phyloP scores from a whole-genome alignment of 257 asterid genomes.

The Asclepias syriaca region DNA sequence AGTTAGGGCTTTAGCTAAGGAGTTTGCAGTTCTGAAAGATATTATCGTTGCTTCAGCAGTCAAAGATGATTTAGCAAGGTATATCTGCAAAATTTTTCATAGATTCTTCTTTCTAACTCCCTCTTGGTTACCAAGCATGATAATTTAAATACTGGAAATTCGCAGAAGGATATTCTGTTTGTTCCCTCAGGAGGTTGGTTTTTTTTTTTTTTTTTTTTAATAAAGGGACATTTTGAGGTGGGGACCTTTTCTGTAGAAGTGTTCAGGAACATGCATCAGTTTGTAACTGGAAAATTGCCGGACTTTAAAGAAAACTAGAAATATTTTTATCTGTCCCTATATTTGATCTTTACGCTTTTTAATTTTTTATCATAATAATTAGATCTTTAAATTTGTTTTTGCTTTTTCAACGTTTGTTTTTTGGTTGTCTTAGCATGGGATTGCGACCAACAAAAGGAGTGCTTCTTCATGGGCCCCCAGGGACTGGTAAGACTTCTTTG shows the following conservation, averaged over 20 bases:
- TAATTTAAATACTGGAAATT: not conserved
- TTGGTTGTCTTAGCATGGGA: conserved; percentile 56
- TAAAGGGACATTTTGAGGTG: no score
- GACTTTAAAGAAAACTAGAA: not conserved
- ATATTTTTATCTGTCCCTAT: not conserved
- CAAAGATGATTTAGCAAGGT: conserved; percentile 68
- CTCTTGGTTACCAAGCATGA: not conserved
- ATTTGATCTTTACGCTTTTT: no score
- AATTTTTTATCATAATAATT: not conserved
- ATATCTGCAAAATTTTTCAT: conserved; percentile 8
- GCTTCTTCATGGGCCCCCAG: conserved; percentile 97
- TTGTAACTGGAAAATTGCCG: not conserved
- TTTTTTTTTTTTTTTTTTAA: not conserved
- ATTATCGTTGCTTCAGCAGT: conserved; percentile 66
- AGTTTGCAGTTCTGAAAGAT: conserved; percentile 60
- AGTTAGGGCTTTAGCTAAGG: conserved; percentile 74
- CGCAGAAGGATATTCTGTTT: not conserved
- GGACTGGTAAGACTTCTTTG: conserved; percentile 94
- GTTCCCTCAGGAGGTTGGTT: not conserved
- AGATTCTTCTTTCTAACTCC: not conserved
- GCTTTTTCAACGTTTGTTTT: conserved; percentile 4
- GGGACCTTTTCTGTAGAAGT: not conserved
- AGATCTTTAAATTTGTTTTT: not conserved
- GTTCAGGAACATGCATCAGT: not conserved
- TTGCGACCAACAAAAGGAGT: conserved; percentile 93